Evolutionary conservation across 2,329 filamentous ascomycete species (phyloP), one percentile per base, ranked within the genome.

Genomic region (Coleophoma eucalyptorum): DNA sequence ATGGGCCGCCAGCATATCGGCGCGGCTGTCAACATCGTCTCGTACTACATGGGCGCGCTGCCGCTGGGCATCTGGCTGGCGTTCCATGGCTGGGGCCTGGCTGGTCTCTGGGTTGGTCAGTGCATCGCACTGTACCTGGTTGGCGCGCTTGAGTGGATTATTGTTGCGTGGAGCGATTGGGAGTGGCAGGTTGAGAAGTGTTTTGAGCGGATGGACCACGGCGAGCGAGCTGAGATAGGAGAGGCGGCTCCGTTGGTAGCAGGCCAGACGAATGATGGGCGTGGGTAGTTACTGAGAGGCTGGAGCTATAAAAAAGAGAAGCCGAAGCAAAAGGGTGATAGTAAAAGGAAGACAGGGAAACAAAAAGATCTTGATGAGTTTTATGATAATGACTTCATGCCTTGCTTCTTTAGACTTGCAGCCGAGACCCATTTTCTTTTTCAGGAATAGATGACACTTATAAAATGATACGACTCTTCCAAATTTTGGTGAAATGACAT

Each of bases 1-100:
- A 94, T 93, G 89, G 91, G 90, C 2, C 74, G 88, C 49, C 90
- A 96, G 67, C 90, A 92, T 75, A 79, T 95, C 46, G 91, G 91
- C 13, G 90, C 90, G 1, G 72, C 83, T 1, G 89, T 95, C 48
- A 96, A 96, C 65, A 74, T 92, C 15, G 68, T 92, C 16, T 90
- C 86, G 64, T 96, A 96, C 67, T 96, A 96, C 66, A 83, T 84
- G 57, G 89, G 87, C 51, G 90, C 90, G 1, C 67, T 95, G 50
- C 90, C 90, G 0, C 72, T 85, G n/a, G 90, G 90, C 0, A 89
- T 95, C 49, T 94, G 82, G 70, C 80, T 96, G 31, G 90, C 90
- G 2, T 94, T 94, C 60, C 82, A 94, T 62, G 89, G 89, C 16
- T 94, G 89, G 89, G 90, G 90, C 0, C 71, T 95, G 2, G 76